A percentile compares a stretch with the other conserved stretches of the same genome.
Evolutionary conservation across 305 asterid species (phyloP).

Genomic region (Striga hermonthica): DNA sequence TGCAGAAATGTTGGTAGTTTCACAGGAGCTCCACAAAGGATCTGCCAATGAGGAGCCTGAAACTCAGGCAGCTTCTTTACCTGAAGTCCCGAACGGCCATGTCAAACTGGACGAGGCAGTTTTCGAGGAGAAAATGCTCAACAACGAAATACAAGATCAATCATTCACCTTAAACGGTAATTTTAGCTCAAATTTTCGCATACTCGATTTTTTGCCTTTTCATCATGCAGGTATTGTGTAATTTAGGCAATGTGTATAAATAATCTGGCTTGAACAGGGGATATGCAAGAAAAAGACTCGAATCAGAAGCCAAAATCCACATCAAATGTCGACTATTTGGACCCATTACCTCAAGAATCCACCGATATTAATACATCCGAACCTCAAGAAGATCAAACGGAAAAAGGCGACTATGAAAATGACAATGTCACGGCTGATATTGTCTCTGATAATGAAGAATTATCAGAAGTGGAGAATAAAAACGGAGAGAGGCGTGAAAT

Average conservation of each 20-base stretch:
- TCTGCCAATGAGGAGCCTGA: conserved; percentile 25
- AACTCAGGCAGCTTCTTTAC: conserved; percentile 14
- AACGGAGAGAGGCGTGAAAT: conserved; percentile 20
- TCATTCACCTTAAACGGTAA: conserved; percentile 34
- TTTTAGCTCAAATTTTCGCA: conserved; percentile 30
- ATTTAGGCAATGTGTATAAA: neutral
- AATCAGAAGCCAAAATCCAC: conserved; percentile 3
- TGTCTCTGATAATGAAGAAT: conserved; percentile 30
- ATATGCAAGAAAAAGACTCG: conserved; percentile 29
- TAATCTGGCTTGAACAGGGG: conserved; percentile 27
- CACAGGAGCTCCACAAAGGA: conserved; percentile 29
- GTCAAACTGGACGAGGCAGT: conserved; percentile 25
- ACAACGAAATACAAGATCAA: conserved; percentile 36
- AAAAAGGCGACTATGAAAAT: neutral
- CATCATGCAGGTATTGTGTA: neutral
- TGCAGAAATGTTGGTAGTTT: conserved; percentile 22
- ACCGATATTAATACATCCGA: conserved; percentile 23
- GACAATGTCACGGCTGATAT: conserved; percentile 4
- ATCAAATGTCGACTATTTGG: neutral
- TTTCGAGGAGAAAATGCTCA: conserved; percentile 29
- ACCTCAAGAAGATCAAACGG: conserved; percentile 33
- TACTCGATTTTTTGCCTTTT: neutral
- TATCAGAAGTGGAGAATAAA: conserved; percentile 22
- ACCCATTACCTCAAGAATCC: conserved; percentile 25
- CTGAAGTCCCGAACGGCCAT: neutral